Base-by-base conservation (phyloP, 2,329 filamentous ascomycete genomes). In the Apiospora sp. region DNA sequence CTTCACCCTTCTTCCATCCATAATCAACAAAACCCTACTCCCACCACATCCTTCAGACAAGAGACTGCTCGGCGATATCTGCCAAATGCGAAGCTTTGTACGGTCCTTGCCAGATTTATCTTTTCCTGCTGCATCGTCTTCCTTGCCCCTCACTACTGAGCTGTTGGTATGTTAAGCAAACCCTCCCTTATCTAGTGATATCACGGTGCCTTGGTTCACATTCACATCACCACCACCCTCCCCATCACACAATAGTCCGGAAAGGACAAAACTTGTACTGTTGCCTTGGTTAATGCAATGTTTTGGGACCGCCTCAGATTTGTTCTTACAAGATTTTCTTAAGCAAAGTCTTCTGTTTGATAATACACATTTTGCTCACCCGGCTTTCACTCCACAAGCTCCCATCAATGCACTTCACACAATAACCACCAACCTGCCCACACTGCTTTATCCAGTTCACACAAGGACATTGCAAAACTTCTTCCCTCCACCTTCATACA, bases 111-210 rank as follows among this genome's bases (percentile, higher is more conserved):
- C 54, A n/a, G 19, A 3, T 37, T 22, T 14, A 41, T n/a, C 16
- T 3, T 41, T 4, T 37, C 54, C 22, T 37, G 30, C 10, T 10
- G 16, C 30, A 24, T 41, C 8, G 19, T 41, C 12, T n/a, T 41
- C 22, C 22, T 64, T 41, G 22, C 14, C 34, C 34, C 22, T 41
- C 10, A 10, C 19, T 41, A 41, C 34, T n/a, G 58, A 41, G 10
- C 30, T 64, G 37, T 41, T 64, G 58, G 58, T 64, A 64, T 41
- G 58, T 64, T n/a, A 64, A 22, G 8, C 30, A 64, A 41, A 41
- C 22, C 58, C 34, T 64, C 58, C 10, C 58, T 34, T 37, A 41
- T 64, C 58, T 13, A 37, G 54, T 61, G 54, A 61, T n/a, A n/a
- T 37, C 30, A 34, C 24, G 10, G 34, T 41, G 19, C 13, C 30